Conservation (phyloP, 352 stramenopile genomes). For the Pythium biforme region DNA sequence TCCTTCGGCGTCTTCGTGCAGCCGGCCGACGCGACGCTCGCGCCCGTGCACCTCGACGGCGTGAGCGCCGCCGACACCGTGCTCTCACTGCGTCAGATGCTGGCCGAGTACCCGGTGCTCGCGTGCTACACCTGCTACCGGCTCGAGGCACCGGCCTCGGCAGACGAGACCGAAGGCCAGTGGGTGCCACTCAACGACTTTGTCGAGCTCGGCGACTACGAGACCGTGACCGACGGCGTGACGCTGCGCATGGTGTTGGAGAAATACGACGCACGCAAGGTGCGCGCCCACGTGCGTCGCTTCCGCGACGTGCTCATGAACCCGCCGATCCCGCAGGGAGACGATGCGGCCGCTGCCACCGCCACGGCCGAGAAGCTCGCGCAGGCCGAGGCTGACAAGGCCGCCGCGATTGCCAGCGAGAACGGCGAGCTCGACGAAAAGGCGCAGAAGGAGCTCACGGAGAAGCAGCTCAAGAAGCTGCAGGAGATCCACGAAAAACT, state of each 20-base stretch:
- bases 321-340: slow-evolving; percentile 72
- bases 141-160: slow-evolving; percentile 48
- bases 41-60: slow-evolving; percentile 59
- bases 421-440: slow-evolving; percentile 42
- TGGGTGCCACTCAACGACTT: slow-evolving; percentile 80
- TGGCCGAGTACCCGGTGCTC: slow-evolving; percentile 80
- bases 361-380: slow-evolving; percentile 18
- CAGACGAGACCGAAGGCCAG: slow-evolving; percentile 1
- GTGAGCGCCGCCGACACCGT: slow-evolving; percentile 78
- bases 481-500: slow-evolving; percentile 84
- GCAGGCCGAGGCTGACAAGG: slow-evolving; percentile 9
- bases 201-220: slow-evolving; percentile 83
- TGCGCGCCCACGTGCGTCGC: slow-evolving; percentile 74
- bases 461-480: slow-evolving; percentile 79
- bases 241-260: slow-evolving; percentile 84
- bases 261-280: slow-evolving; percentile 86
- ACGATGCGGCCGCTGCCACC: slow-evolving; percentile 9
- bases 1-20: slow-evolving; percentile 57
- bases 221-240: slow-evolving; percentile 54
- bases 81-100: slow-evolving; percentile 75
- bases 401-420: slow-evolving; percentile 25
- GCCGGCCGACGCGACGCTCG: slow-evolving; percentile 31
- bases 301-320: slow-evolving; percentile 83
- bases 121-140: slow-evolving; percentile 88
- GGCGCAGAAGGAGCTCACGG: slow-evolving; percentile 68